Evolutionary conservation across 306 rosid genomes (phyloP).

Genomic region (Elaeagnus macrophylla): DNA sequence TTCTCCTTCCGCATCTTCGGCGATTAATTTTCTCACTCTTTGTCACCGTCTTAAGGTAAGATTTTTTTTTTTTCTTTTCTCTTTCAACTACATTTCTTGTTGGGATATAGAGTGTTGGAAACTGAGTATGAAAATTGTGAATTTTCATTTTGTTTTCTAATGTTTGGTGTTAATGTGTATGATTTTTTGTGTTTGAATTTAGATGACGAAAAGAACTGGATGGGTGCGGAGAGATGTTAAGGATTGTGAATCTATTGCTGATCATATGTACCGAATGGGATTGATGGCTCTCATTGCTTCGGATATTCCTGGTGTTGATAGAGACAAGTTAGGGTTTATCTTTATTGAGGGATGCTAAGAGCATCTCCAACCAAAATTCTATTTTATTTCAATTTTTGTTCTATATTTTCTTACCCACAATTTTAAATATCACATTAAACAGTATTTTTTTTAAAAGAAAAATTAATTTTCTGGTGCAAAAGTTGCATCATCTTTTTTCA

Average conservation of each 20-base stretch:
- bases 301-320: constrained; percentile 67
- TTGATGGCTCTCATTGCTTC: constrained; percentile 77
- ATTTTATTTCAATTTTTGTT: too few relatives aligned
- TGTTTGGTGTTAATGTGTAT: constrained; percentile 1
- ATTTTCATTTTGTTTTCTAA: constrained; percentile 1
- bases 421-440: too few relatives aligned
- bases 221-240: constrained; percentile 53
- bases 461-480: too few relatives aligned
- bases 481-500: too few relatives aligned
- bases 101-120: constrained; percentile 8
- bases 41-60: constrained; percentile 77
- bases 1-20: constrained; percentile 36
- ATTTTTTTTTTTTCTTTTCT: neutral
- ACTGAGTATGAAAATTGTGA: neutral
- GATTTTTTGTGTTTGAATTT: neutral
- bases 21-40: constrained; percentile 70
- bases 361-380: too few relatives aligned
- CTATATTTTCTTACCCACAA: too few relatives aligned
- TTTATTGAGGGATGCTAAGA: too few relatives aligned
- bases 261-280: constrained; percentile 93
- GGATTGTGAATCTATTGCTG: constrained; percentile 79
- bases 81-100: neutral
- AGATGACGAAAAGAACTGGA: constrained; percentile 83
- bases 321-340: constrained; percentile 48
- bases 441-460: too few relatives aligned